A percentile compares a stretch with the other conserved stretches of the same genome.
These are phyloP conservation scores for Trichoderma pleuroti DNA, from an alignment of 2,329 filamentous ascomycete species.

Conservation along the genomic window DNA sequence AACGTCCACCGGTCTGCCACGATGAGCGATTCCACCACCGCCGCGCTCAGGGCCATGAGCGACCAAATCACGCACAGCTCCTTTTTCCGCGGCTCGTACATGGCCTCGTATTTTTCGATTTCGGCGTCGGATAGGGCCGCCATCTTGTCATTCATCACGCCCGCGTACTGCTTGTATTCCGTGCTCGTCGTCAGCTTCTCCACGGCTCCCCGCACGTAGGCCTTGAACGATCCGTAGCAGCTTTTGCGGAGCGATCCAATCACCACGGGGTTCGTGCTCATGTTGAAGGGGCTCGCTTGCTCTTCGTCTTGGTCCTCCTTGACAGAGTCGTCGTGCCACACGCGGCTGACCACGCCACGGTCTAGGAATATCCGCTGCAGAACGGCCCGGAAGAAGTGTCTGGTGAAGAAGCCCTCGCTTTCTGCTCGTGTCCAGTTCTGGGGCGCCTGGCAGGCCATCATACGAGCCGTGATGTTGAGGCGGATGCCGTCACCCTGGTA, in stretches of 20 bases:
- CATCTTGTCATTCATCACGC: slow-evolving; percentile 64
- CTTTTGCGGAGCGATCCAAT: slow-evolving; percentile 80
- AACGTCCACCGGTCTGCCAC: slow-evolving; percentile 88
- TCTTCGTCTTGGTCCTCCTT: slow-evolving; percentile 27
- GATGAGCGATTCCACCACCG: slow-evolving; percentile 83
- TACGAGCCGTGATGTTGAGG: slow-evolving; percentile 91
- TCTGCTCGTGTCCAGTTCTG: slow-evolving; percentile 83
- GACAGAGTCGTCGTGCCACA: slow-evolving; percentile 38
- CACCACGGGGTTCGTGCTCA: slow-evolving; percentile 73
- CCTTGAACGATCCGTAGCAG: slow-evolving; percentile 70
- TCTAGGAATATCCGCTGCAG: slow-evolving; percentile 92
- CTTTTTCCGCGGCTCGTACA: slow-evolving; percentile 65
- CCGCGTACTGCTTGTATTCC: slow-evolving; percentile 56
- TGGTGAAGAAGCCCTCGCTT: slow-evolving; percentile 82
- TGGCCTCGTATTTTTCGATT: slow-evolving; percentile 64
- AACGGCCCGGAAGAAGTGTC: slow-evolving; percentile 88
- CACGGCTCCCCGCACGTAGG: slow-evolving; percentile 78
- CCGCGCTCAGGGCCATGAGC: slow-evolving; percentile 92
- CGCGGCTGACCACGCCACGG: slow-evolving; percentile 66
- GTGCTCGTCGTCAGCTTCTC: slow-evolving; percentile 63
- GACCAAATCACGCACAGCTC: slow-evolving; percentile 87
- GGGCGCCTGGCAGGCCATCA: slow-evolving; percentile 97
- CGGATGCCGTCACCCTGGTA: slow-evolving; percentile 64
- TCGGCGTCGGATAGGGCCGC: slow-evolving; percentile 68
- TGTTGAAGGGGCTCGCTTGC: slow-evolving; percentile 40